Percentiles rank a stretch among this genome's conserved stretches.
These are phyloP conservation scores for Heterobasidion parviporum DNA, from an alignment of 1,284 basidiomycete species.

Conservation along the genomic window DNA sequence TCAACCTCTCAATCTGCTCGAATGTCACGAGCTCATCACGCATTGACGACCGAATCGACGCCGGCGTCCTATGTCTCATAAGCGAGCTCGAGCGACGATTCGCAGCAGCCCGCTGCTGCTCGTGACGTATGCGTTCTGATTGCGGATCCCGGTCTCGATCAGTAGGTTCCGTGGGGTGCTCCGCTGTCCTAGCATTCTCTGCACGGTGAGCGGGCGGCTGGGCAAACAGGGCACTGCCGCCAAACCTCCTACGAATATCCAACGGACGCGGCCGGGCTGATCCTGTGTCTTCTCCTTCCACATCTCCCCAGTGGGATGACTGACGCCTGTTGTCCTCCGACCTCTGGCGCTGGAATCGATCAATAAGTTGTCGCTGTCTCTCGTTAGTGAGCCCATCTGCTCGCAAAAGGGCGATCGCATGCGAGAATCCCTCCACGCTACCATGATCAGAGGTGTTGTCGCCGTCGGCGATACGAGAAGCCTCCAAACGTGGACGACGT, in stretches of 20 bases:
- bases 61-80: neutral
- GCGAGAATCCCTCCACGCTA: slow-evolving; percentile 1
- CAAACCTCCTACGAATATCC: neutral
- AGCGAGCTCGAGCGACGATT: neutral
- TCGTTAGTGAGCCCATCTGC: slow-evolving; percentile 13
- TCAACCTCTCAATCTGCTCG: neutral
- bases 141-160: too few species aligned
- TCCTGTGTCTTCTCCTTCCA: neutral
- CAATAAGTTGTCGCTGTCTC: slow-evolving; percentile 15
- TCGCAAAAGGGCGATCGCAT: slow-evolving; percentile 8
- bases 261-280: neutral
- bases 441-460: neutral
- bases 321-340: neutral
- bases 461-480: neutral
- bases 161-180: too few species aligned
- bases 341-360: slow-evolving; percentile 11
- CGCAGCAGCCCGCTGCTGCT: too few species aligned
- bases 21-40: neutral
- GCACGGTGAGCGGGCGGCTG: too few species aligned
- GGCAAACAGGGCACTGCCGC: too few species aligned
- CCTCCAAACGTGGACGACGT: neutral
- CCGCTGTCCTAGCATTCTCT: too few species aligned
- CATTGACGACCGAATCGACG: neutral
- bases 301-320: slow-evolving; percentile 1
- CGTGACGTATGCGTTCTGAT: too few species aligned